Evolutionary conservation across 164 flowering plant species (phyloP), one percentile per base, ranked within the genome.

Genomic region (Warburgia ugandensis): DNA sequence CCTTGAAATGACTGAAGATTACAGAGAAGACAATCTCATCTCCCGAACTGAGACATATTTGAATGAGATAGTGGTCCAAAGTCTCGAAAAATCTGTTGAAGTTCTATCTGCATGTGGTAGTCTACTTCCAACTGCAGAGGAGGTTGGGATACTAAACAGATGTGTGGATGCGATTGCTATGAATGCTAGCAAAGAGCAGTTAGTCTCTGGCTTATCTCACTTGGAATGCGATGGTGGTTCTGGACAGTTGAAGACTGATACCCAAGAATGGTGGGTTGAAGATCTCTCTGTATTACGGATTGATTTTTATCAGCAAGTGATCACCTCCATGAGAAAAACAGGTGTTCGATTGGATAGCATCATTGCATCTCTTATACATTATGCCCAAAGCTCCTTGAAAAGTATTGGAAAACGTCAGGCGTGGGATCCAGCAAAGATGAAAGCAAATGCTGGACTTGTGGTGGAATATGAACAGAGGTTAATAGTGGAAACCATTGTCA

Each of bases 1-100:
- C 72, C 62, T 84, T 45, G 84, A 84, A 56, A 84, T 82, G 90
- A 74, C 80, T 0, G 89, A 84, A 54, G 86, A 77, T 45, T 79
- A 69, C 53, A 29, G 70, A 14, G 82, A 81, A 25, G 75, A 72
- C 32, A 84, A 84, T 61, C 83, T 84, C 23, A 60, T 76, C 16
- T 35, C 64, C 26, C 66, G 81, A 20, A 68, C 89, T 0, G 86
- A 82, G 54, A 48, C 54, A 14, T 85, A 76, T 59, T 52, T 85
- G 40, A 58, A 62, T 26, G 74, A 77, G 42, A 70, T 80, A 38
- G 86, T 78, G 25, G 31, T 55, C 28, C 66, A 46, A 27, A 80
- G 83, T 52, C 71, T 82, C 14, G 79, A 75, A 27, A 75, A 73
- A 49, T 71, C 83, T 1, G 64, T 84, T 16, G 69, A 76, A 58